Conservation (phyloP, 305 asterid genomes). For the Fraxinus velutina region DNA sequence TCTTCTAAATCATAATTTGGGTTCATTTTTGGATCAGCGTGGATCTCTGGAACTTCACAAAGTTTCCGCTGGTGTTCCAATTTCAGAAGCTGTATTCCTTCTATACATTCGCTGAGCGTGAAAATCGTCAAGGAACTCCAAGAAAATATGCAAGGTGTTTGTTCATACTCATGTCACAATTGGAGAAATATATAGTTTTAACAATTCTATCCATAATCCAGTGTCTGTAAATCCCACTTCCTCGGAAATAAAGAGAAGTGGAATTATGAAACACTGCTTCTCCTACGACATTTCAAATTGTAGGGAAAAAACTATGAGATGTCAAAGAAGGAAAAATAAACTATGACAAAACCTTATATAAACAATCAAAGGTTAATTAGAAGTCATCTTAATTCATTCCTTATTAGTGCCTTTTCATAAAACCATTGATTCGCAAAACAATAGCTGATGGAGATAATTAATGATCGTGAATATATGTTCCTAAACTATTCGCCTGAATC, state of each 20-base stretch:
- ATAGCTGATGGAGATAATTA: neutral
- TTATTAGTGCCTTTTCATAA: neutral
- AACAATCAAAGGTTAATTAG: neutral
- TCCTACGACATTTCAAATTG: neutral
- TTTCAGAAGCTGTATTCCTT: conserved; percentile 59
- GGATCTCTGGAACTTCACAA: conserved; percentile 65
- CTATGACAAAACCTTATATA: neutral
- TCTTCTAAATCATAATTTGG: conserved; percentile 74
- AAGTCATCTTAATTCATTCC: neutral
- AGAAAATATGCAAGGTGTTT: neutral
- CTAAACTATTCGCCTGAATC: neutral
- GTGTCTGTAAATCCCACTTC: neutral
- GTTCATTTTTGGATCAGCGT: conserved; percentile 78
- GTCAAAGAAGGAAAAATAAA: neutral
- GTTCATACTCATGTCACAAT: neutral
- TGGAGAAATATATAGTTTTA: neutral
- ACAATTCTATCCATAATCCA: neutral
- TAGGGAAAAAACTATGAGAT: neutral
- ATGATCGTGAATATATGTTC: neutral
- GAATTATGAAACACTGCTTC: neutral
- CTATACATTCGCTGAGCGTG: conserved; percentile 73
- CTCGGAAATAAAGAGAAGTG: neutral
- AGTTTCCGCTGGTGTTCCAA: conserved; percentile 70
- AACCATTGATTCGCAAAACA: neutral
- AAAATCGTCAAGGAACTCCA: conserved; percentile 60